Conservation (phyloP, 1,139 yeast species). For the Candida anutae region DNA sequence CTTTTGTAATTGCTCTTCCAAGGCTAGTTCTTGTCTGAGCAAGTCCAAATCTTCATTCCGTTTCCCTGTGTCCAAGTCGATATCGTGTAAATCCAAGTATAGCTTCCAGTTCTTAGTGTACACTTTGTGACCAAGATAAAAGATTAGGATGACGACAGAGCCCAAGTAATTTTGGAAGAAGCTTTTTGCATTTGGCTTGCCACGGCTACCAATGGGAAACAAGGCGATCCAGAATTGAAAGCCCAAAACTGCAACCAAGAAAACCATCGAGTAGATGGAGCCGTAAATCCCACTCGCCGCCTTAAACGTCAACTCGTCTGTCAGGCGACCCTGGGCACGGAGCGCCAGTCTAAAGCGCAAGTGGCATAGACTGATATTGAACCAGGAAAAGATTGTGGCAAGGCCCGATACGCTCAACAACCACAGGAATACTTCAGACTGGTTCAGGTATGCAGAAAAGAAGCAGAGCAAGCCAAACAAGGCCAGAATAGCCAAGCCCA, state of each 20-base stretch:
- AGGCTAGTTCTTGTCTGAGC: conserved; percentile 16
- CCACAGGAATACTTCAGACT: conserved; percentile 33
- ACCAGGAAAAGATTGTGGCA: conserved; percentile 38
- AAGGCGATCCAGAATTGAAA: conserved; percentile 34
- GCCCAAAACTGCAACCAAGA: conserved; percentile 24
- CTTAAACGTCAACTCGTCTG: conserved; percentile 20
- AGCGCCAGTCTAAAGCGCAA: conserved; percentile 32
- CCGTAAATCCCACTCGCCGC: conserved; percentile 27
- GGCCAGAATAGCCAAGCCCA: conserved; percentile 27
- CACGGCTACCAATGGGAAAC: conserved; percentile 23
- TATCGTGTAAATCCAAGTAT: conserved; percentile 17
- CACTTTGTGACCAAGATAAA: conserved; percentile 27
- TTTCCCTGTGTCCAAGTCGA: conserved; percentile 30
- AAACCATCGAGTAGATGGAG: conserved; percentile 23
- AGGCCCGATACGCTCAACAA: conserved; percentile 34
- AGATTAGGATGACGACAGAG: conserved; percentile 22
- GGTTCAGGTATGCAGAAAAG: conserved; percentile 33
- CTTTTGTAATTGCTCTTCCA: conserved; percentile 9
- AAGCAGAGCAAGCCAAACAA: conserved; percentile 33
- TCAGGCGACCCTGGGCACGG: conserved; percentile 21
- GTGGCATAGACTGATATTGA: conserved; percentile 31
- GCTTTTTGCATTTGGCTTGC: conserved; percentile 20
- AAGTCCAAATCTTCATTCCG: conserved; percentile 20
- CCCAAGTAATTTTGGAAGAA: conserved; percentile 35
- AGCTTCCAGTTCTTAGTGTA: conserved; percentile 27